Conservation (phyloP, 2,329 filamentous ascomycete genomes). For the Colletotrichum abscissum region DNA sequence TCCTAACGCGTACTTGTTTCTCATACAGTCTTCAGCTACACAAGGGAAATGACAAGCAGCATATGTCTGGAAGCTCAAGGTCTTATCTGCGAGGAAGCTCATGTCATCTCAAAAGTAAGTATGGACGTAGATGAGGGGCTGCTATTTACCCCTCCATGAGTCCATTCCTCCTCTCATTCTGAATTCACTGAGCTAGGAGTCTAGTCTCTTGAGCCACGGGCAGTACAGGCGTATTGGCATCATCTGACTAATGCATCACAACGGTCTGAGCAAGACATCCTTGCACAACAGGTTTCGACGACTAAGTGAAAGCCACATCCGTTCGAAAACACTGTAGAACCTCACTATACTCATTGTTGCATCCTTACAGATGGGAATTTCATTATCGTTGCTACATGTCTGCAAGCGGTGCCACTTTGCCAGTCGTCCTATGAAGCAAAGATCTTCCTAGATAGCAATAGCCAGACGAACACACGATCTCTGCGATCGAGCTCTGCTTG, state of each 20-base stretch:
- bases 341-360: no score
- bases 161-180: background rate
- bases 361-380: no score
- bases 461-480: background rate
- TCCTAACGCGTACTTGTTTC: background rate
- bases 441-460: background rate
- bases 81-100: background rate
- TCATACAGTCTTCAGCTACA: slow-evolving; percentile 1
- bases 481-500: background rate
- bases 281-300: background rate
- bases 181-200: background rate
- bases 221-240: background rate
- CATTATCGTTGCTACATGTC: background rate
- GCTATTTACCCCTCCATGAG: background rate
- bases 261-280: background rate
- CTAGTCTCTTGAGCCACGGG: background rate
- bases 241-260: background rate
- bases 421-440: background rate
- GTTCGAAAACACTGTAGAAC: background rate
- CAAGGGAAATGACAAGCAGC: background rate
- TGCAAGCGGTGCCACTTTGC: background rate
- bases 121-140: background rate
- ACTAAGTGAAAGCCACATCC: background rate
- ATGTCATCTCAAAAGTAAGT: background rate
- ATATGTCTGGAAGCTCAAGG: no score